Conservation (phyloP, 2,329 filamentous ascomycete genomes). For the Leptographium radiaticola region DNA sequence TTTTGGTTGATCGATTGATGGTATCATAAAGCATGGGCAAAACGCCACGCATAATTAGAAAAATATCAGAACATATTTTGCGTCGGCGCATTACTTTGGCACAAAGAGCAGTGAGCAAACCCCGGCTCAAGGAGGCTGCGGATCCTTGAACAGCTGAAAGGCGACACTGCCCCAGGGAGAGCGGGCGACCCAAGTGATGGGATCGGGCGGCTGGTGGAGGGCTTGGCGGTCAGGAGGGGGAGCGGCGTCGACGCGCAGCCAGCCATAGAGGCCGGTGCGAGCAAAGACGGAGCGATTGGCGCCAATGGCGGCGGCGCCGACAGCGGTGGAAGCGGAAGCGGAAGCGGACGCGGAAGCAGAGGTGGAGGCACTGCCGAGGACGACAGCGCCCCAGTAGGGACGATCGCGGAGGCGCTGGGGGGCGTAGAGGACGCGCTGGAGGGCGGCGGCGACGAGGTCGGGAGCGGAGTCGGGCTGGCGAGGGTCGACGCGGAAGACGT, state of each 20-base stretch:
- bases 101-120: too few species aligned
- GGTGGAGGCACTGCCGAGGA: conserved; percentile 28
- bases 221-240: conserved; percentile 23
- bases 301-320: conserved; percentile 15
- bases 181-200: conserved; percentile 30
- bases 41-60: too few species aligned
- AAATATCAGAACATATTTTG: too few species aligned
- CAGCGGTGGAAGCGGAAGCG: conserved; percentile 8
- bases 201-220: conserved; percentile 21
- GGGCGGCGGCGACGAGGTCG: conserved; percentile 25
- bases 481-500: conserved; percentile 31
- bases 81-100: too few species aligned
- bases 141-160: conserved; percentile 3
- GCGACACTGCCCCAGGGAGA: conserved; percentile 36
- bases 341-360: neutral
- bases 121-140: too few species aligned
- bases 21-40: too few species aligned
- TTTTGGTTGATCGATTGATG: neutral
- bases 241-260: conserved; percentile 37
- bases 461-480: conserved; percentile 8
- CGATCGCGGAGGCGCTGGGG: conserved; percentile 28
- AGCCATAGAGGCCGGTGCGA: conserved; percentile 31
- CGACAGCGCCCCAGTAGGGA: conserved; percentile 45
- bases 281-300: conserved; percentile 16
- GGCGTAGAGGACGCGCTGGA: conserved; percentile 38